Base-by-base conservation (phyloP, 805 yeast species). In the Ogataea sp. region DNA sequence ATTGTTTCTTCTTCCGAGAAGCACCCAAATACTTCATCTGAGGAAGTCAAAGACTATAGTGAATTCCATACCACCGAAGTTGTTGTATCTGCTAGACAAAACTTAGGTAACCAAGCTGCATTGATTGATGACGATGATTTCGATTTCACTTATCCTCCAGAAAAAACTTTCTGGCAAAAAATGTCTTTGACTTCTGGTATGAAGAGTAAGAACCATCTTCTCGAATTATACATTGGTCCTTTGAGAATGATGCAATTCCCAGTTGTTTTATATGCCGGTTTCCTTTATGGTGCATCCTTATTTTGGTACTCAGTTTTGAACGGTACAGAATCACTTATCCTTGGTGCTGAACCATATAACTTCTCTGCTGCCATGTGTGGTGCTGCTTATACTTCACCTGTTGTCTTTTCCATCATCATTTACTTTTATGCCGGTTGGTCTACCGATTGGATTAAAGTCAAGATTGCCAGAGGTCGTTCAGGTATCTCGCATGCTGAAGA, bases 401-500 rank as follows among this genome's bases (percentile, higher is more conserved):
- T 72, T 20, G 59, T 74, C 14, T 75, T 73, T 42, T 64, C 71
- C 21, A 39, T 64, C 4, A 31, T 74, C 5, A 58, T 69, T 21
- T 70, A 67, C 45, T 60, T 69, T 34, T 57, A 67, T 39, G 69
- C 73, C 2, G 82, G 81, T 13, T 59, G 61, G 52, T 53, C 69
- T 18, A 65, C 73, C 7, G 83, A 78, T 53, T 67, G 66, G 67
- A 53, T 74, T 40, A 71, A 70, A 39, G 54, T 76, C 35, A 49
- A 48, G 33, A 40, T 73, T 38, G 80, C 84, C 18, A 63, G 60
- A 40, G 62, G 67, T 32, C 69, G 70, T 48, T 59, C 64, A 25
- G 83, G 83, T 34, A 39, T 69, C 3, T 68, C 78, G 3, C 68
- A 69, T 38, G 76, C 83, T 0, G 83, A 78, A 49, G 74, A 70